Base-by-base conservation (phyloP, 768 basidiomycete genomes). In the Naematelia aurantialba region DNA sequence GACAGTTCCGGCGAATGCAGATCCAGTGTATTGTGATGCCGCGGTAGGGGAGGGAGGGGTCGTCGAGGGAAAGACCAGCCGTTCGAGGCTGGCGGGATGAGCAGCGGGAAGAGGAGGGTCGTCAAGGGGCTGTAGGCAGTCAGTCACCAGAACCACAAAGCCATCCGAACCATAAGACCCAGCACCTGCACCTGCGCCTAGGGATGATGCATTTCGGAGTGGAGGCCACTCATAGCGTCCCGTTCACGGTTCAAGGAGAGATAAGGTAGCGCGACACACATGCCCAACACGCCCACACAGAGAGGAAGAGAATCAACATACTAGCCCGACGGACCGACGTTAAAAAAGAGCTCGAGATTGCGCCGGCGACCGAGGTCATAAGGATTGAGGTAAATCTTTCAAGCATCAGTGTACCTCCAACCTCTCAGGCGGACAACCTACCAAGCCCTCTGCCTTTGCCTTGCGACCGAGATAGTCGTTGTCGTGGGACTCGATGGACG, bases 401-500 rank as follows among this genome's bases (percentile, higher is more conserved):
- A n/a, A n/a, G 45, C 2, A 61, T 25, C 13, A 56, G 50, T n/a
- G 55, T 17, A 50, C 47, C 42, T 17, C 52, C 45, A 48, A 29
- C 30, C 2, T 5, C 27, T 21, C 27, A 22, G 45, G 4, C 45
- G 13, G 8, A n/a, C 30, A 30, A 76, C 83, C 31, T 59, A 87
- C 89, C 78, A 89, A 84, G 44, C 85, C 85, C 24, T 91, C 80
- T 10, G 80, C 77, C 57, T 83, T 82, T 0, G 92, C 91, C 31
- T 84, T 77, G 57, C 80, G 83, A 1, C 83, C 80, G 70, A 98
- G 94, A 26, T 87, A 82, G 5, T 85, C 85, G 68, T 91, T 84
- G 68, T 98, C 94, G 63, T 91, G 89, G 4, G 82, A 82, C 77
- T 99, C 96, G 5, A 98, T 93, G 0, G 87, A 83, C 0, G 92